Percentiles rank a stretch among this genome's conserved stretches.
Conservation (phyloP, 2,329 filamentous ascomycete species). For the Ceratocystis destructans region DNA sequence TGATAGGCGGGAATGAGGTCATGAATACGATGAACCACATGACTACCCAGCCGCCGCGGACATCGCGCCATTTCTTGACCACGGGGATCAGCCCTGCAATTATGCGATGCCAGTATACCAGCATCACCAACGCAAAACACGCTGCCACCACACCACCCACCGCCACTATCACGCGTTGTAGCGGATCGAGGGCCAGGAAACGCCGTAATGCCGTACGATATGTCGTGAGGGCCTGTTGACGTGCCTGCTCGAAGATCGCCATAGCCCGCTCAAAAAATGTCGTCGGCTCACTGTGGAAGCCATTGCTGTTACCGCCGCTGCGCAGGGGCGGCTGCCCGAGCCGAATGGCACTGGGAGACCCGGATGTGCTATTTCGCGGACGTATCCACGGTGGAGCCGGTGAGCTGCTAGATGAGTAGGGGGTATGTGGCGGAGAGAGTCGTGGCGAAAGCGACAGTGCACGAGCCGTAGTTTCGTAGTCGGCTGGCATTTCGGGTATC, state of each 20-base stretch:
- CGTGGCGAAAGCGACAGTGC: conserved; percentile 34
- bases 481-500: conserved; percentile 33
- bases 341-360: conserved; percentile 23
- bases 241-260: conserved; percentile 25
- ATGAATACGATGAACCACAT: conserved; percentile 62
- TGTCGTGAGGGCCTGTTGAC: conserved; percentile 33
- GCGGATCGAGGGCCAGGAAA: conserved; percentile 42
- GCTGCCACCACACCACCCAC: conserved; percentile 36
- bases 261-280: background rate
- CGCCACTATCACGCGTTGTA: conserved; percentile 43
- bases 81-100: conserved; percentile 61
- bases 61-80: conserved; percentile 61
- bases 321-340: conserved; percentile 26
- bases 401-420: conserved; percentile 24
- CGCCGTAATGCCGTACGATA: conserved; percentile 27
- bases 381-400: conserved; percentile 24
- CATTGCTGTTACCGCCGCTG: conserved; percentile 21
- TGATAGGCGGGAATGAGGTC: conserved; percentile 72
- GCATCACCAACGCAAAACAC: conserved; percentile 50
- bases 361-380: conserved; percentile 28
- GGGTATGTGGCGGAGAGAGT: conserved; percentile 22
- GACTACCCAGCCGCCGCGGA: conserved; percentile 59
- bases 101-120: conserved; percentile 67
- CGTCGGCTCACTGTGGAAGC: background rate
- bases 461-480: conserved; percentile 38